These are phyloP conservation scores for Zygosaccharomyces pseudobailii DNA, from an alignment of 1,139 yeast species.

Conservation along the genomic window DNA sequence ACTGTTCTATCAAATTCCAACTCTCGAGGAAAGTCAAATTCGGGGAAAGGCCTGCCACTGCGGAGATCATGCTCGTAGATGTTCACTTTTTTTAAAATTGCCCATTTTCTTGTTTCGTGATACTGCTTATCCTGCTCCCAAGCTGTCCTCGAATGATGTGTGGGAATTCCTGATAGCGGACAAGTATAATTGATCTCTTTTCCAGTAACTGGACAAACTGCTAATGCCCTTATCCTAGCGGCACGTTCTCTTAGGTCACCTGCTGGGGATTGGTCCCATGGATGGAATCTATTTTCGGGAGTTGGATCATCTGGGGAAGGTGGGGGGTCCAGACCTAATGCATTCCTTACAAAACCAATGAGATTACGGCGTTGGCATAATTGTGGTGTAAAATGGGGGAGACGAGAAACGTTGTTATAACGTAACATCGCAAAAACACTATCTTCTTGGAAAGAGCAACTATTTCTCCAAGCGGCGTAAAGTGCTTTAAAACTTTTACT, in stretches of 20 bases:
- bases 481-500: not conserved
- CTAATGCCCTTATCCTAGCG: conserved; percentile 80
- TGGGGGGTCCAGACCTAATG: conserved; percentile 59
- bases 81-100: conserved; percentile 77
- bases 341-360: conserved; percentile 49
- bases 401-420: not conserved
- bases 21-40: conserved; percentile 82
- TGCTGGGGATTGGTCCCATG: conserved; percentile 90
- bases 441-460: not conserved
- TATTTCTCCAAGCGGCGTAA: not conserved
- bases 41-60: conserved; percentile 90
- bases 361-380: conserved; percentile 29
- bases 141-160: conserved; percentile 86
- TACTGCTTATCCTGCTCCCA: conserved; percentile 79
- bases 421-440: not conserved
- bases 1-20: conserved; percentile 75
- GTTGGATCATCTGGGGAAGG: conserved; percentile 60
- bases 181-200: conserved; percentile 80
- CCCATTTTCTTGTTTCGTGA: conserved; percentile 62
- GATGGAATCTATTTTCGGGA: conserved; percentile 61
- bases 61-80: conserved; percentile 92
- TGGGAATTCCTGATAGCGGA: conserved; percentile 92
- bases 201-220: conserved; percentile 86
- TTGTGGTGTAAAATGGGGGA: not conserved
- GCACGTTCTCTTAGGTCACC: conserved; percentile 88